phyloP scores from a whole-genome alignment of 768 basidiomycete genomes.

The Trametes cingulata region DNA sequence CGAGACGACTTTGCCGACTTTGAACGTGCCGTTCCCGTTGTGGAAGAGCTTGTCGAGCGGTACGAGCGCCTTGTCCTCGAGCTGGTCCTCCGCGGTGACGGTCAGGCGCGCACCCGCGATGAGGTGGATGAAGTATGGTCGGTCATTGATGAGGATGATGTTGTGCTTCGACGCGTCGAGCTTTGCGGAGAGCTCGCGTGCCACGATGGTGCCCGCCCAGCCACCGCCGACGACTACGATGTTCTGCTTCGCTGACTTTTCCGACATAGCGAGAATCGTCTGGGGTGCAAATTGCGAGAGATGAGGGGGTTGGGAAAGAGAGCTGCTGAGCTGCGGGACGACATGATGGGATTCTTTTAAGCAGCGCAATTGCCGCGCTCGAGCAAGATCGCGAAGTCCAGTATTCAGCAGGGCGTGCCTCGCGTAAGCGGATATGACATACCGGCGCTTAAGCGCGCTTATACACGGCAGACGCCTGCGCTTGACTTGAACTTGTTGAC shows the following conservation, averaged over 20 bases:
- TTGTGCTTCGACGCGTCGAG: conserved; percentile 50
- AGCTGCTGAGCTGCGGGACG: too few relatives aligned
- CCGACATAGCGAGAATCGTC: conserved; percentile 1
- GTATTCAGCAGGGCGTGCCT: background rate
- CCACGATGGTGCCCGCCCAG: conserved; percentile 47
- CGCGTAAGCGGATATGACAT: background rate
- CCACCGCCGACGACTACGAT: conserved; percentile 62
- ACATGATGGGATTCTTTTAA: background rate
- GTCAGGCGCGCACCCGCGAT: conserved; percentile 54
- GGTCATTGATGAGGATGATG: conserved; percentile 55
- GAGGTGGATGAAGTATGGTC: conserved; percentile 52
- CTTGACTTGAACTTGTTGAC: background rate
- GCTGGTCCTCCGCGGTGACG: conserved; percentile 44
- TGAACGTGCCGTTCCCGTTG: conserved; percentile 45
- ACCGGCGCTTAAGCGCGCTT: background rate
- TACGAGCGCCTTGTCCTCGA: conserved; percentile 49
- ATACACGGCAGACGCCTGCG: background rate
- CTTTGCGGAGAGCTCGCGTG: conserved; percentile 48
- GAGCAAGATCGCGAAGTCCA: background rate
- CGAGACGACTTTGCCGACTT: conserved; percentile 38
- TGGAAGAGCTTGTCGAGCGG: conserved; percentile 52
- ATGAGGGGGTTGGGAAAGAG: too few relatives aligned
- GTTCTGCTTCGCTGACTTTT: conserved; percentile 29
- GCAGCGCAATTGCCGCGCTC: background rate
- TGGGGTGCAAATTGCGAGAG: too few relatives aligned